Evolutionary conservation across 2,329 filamentous ascomycete species (phyloP).

Genomic region (Exserohilum rostratum): DNA sequence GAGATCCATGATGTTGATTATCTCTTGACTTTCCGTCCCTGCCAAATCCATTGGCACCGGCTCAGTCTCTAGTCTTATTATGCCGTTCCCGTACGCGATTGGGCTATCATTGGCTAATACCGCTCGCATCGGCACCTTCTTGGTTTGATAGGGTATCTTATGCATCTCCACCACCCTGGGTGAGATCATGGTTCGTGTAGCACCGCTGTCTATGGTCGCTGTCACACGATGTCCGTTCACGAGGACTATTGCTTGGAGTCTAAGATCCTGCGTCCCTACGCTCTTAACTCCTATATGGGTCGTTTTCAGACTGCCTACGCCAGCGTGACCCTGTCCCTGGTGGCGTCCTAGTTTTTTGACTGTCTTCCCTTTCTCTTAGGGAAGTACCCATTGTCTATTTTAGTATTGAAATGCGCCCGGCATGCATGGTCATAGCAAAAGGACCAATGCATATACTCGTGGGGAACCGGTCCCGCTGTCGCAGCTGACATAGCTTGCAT

Average conservation of each 20-base stretch:
- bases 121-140: not conserved
- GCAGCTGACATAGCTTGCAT: no score
- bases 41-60: not conserved
- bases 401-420: not conserved
- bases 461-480: no score
- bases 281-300: no score
- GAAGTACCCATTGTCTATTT: no score
- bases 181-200: not conserved
- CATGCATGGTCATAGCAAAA: not conserved
- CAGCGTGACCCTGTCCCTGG: not conserved
- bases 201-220: not conserved
- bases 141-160: not conserved
- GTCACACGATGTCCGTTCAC: not conserved
- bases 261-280: not conserved
- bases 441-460: not conserved
- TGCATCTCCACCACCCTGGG: not conserved
- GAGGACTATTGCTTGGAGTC: not conserved
- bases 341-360: constrained; percentile 3
- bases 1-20: no score
- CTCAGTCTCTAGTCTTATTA: not conserved
- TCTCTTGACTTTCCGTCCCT: not conserved
- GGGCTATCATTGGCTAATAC: not conserved
- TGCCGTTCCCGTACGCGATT: not conserved
- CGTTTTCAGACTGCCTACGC: not conserved
- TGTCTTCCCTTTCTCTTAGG: no score